Base-by-base conservation (phyloP, 176 grass and related monocot genomes). In the Dactylis glomerata region DNA sequence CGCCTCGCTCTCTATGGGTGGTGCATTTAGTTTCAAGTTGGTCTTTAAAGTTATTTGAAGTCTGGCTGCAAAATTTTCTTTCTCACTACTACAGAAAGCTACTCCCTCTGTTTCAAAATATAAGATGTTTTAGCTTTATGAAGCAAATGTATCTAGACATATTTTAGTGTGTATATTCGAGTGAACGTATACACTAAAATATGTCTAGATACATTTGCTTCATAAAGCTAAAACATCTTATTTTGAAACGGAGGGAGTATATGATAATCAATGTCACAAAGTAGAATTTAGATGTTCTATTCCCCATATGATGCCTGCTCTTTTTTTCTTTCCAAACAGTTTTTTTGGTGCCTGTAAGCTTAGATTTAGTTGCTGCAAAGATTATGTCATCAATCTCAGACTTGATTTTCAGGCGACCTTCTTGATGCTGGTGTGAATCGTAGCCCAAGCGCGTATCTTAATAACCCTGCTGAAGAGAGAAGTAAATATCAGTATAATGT, bases 381-480 rank as follows among this genome's bases (percentile, higher is more conserved):
- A 30, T 46, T 54, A 73, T 70, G 38, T 83, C 44, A 20, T 37
- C 10, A 70, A 68, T 6, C 2, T 14, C 56, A 20, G 41, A n/a
- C 19, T 83, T 77, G 26, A 83, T 93, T 90, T 92, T 86, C 89
- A 98, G 96, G 96, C 44, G 91, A 96, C 26, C 83, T 98, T 27
- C 9, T 90, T 74, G 87, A 95, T 92, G 93, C 96, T 36, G 86
- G 93, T 75, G 89, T 94, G 71, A 99, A 99, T 92, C 91, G 96
- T 36, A 99, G 96, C 86, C 93, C 93, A 14, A 95, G 93, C 63
- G 91, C 96, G 56, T 94, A 99, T 73, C 77, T 99, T 30, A 99
- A 99, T 83, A 98, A 98, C 55, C 96, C 93, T 47, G 63, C 91
- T 40, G 63, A 85, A 20, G 96, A 96, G 56, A 89, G 88, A 84